Base-by-base conservation (phyloP, 2,329 filamentous ascomycete genomes). In the Blumeriella jaapii region DNA sequence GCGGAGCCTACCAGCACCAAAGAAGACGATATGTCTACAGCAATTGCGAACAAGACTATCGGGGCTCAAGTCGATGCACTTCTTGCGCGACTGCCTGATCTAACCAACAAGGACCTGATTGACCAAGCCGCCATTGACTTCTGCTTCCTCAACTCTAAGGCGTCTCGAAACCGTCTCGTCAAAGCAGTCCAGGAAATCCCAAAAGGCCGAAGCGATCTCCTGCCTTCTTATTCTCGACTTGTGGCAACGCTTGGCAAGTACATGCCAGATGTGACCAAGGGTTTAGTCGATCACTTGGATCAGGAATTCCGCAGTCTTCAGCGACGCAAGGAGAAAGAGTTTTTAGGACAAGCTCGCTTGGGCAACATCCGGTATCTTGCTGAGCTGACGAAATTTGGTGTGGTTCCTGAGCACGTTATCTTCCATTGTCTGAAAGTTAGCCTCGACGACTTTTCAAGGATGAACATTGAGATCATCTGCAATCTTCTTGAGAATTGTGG, bases 381-480 rank as follows among this genome's bases (percentile, higher is more conserved):
- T 6, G 91, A 98, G 60, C 63, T 98, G 54, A 98, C 91, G 40
- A 98, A 98, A 55, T 98, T 98, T 54, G 89, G 91, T 19, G 85
- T 95, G 19, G 91, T 98, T 6, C 91, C 93, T 0, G 91, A 98
- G 58, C 91, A 98, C 59, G 89, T 98, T 45, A 93, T 98, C 35
- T 98, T 98, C 55, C 91, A 98, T 55, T 98, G 91, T 55, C 74
- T 98, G 50, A 98, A 95, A 59, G 89, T 98, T 57, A 93, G 89
- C 48, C 64, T 98, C 17, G 91, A 98, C 52, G 91, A 98, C 54
- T 98, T 98, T 55, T 95, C 91, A 2, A 75, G 89, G 42, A 95
- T 95, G 82, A 98, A 98, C 54, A 95, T 98, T 45, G 93, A 98
- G 58, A 95, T 98, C 50, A 89, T 98, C 45, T 93, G 87, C 53